Evolutionary conservation across 1,284 basidiomycete species (phyloP).

Genomic region (Sphaerobolus stellatus): DNA sequence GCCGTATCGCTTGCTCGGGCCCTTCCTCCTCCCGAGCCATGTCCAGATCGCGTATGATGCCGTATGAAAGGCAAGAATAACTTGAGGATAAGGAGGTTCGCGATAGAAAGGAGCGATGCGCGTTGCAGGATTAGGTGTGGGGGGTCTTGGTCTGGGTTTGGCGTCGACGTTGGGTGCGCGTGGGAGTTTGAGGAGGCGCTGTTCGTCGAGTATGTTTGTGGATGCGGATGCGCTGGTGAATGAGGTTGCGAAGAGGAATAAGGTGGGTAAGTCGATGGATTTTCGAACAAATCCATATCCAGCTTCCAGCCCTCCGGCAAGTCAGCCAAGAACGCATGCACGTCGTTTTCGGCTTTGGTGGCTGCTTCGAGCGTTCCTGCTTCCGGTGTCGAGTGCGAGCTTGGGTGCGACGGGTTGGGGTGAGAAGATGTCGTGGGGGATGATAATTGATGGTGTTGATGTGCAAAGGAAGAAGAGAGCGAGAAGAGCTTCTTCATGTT

Average conservation of each 20-base stretch:
- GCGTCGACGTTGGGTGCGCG: too few species aligned
- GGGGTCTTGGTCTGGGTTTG: slow-evolving; percentile 4
- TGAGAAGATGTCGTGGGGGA: background rate
- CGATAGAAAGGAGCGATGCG: slow-evolving; percentile 58
- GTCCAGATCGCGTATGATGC: slow-evolving; percentile 24
- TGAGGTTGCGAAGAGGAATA: slow-evolving; percentile 21
- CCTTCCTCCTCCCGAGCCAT: too few species aligned
- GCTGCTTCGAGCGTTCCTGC: slow-evolving; percentile 54
- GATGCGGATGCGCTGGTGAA: too few species aligned
- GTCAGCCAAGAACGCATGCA: slow-evolving; percentile 51
- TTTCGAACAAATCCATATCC: slow-evolving; percentile 15
- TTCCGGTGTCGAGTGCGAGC: slow-evolving; percentile 3
- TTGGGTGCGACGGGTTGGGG: background rate
- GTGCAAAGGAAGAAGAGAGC: too few species aligned
- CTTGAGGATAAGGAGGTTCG: slow-evolving; percentile 59
- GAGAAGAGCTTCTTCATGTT: slow-evolving; percentile 46
- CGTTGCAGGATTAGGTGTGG: slow-evolving; percentile 45
- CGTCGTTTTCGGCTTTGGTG: slow-evolving; percentile 51
- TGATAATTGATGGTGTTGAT: background rate
- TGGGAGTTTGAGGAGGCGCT: too few species aligned
- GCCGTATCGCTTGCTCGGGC: slow-evolving; percentile 54
- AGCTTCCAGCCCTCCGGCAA: slow-evolving; percentile 39
- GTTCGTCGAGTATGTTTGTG: too few species aligned
- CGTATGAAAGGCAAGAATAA: slow-evolving; percentile 64
- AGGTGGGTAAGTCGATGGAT: slow-evolving; percentile 37